These are phyloP conservation scores for Leptographium wingfieldii DNA, from an alignment of 2,329 filamentous ascomycete genomes.

Conservation along the genomic window DNA sequence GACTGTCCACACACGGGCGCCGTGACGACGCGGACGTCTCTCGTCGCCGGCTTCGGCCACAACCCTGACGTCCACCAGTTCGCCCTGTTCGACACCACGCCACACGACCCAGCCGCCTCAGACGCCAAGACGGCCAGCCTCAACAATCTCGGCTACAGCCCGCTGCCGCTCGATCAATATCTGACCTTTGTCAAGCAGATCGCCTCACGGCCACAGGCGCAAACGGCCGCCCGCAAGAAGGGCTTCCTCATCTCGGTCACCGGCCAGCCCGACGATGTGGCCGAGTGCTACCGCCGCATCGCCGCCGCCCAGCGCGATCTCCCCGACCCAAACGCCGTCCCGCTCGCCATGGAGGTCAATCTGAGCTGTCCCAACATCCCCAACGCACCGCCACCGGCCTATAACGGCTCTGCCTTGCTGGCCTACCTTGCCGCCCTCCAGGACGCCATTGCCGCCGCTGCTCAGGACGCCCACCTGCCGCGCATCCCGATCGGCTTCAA, in stretches of 20 bases:
- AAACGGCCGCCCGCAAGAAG: conserved; percentile 26
- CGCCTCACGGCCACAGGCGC: conserved; percentile 10
- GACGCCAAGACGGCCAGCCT: conserved; percentile 29
- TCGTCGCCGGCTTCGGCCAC: conserved; percentile 53
- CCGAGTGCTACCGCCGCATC: conserved; percentile 41
- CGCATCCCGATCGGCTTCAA: conserved; percentile 49
- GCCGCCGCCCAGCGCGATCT: conserved; percentile 22
- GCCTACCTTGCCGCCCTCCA: conserved; percentile 40
- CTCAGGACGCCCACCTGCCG: conserved; percentile 1
- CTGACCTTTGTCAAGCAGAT: conserved; percentile 42
- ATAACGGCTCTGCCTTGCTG: conserved; percentile 36
- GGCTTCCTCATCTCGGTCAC: conserved; percentile 61
- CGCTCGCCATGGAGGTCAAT: conserved; percentile 62
- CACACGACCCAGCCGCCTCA: conserved; percentile 13
- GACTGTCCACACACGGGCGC: conserved; percentile 52
- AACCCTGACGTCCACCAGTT: conserved; percentile 49
- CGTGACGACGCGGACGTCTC: conserved; percentile 60
- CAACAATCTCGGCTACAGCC: conserved; percentile 67
- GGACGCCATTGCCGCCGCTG: neutral
- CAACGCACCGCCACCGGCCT: conserved; percentile 56
- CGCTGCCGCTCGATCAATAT: conserved; percentile 45
- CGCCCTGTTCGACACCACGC: conserved; percentile 42
- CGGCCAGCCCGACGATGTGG: conserved; percentile 45
- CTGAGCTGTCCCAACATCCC: conserved; percentile 68
- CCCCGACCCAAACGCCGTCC: conserved; percentile 19